Percentiles rank a stretch among this genome's conserved stretches.
Evolutionary conservation across 2,329 filamentous ascomycete genomes (phyloP).

Genomic region (Ophiostoma sp.): DNA sequence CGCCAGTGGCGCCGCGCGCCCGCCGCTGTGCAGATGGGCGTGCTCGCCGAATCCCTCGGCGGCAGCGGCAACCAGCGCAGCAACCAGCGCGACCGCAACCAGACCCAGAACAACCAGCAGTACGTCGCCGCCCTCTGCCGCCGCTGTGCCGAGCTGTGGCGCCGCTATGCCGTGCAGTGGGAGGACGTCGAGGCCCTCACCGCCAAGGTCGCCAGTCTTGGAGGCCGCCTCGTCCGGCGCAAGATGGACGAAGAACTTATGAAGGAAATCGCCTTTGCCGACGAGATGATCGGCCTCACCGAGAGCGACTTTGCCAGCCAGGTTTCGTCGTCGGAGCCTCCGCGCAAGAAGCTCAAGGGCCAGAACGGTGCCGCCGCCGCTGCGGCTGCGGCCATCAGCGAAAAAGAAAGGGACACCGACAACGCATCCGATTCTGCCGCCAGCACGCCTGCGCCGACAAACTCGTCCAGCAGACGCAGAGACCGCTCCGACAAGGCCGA

Average conservation of each 20-base stretch:
- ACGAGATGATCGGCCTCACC: conserved; percentile 52
- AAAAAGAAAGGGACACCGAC: conserved; percentile 35
- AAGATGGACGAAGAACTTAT: conserved; percentile 88
- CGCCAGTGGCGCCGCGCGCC: conserved; percentile 91
- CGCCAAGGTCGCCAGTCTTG: conserved; percentile 76
- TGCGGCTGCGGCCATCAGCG: neutral
- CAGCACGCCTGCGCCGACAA: conserved; percentile 41
- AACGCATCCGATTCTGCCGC: conserved; percentile 45
- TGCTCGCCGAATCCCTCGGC: conserved; percentile 52
- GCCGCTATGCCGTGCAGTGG: conserved; percentile 92
- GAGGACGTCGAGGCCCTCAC: conserved; percentile 87
- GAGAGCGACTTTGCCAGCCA: conserved; percentile 29
- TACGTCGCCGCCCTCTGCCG: conserved; percentile 80
- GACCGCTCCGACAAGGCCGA: conserved; percentile 38
- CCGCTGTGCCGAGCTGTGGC: conserved; percentile 88
- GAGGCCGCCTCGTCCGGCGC: conserved; percentile 78
- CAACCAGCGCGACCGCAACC: conserved; percentile 70
- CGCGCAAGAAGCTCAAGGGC: conserved; percentile 61
- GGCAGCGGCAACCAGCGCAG: conserved; percentile 58
- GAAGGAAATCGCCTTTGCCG: conserved; percentile 62
- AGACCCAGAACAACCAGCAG: conserved; percentile 39
- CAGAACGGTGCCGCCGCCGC: conserved; percentile 18
- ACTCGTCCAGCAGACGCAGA: conserved; percentile 43
- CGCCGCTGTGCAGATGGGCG: conserved; percentile 47
- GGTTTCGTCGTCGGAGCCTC: conserved; percentile 43